Evolutionary conservation across 1,139 yeast species (phyloP), one percentile per base, ranked within the genome.

Genomic region (Yamadazyma membranifaciens): DNA sequence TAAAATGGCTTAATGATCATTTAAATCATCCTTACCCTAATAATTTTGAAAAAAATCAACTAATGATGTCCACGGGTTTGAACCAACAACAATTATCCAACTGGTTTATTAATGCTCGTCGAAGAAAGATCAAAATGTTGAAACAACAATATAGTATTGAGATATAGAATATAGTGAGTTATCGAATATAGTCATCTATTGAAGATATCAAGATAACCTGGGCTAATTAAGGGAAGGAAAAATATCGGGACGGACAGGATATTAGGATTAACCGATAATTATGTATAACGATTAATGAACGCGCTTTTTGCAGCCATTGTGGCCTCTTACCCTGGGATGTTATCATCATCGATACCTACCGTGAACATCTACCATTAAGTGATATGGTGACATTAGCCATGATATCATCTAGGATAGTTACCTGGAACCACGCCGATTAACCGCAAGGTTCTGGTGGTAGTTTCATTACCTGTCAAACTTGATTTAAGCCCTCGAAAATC

Each of bases 41-140:
- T 46, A 87, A 91, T 39, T 84, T 85, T 48, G 97, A 91, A 56
- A 92, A 92, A 65, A 75, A 80, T 49, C 86, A 84, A 52, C 71
- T 92, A 49, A 80, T 89, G 73, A 70, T 77, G 52, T 77, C 80
- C 56, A 92, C 98, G 0, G 96, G 97, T 0, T 75, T 92, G 55
- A 86, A 91, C 46, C 81, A 87, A 60, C 95, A 89, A 51, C 98
- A 92, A 62, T 75, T 92, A 46, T 83, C 94, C 48, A 92, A 92
- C 61, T 92, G 98, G 98, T 92, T 92, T 59, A 92, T 92, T 55
- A 92, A 92, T 62, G 97, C 96, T 24, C 77, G 98, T 57, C 75
- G 98, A 57, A 73, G 98, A 55, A 83, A 87, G 60, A 79, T 88
- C 39, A 79, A 69, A 53, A 57, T 62, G 38, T 65, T 67, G 59